These are phyloP conservation scores for Fraxinus velutina DNA, from an alignment of 305 asterid species.

Conservation along the genomic window DNA sequence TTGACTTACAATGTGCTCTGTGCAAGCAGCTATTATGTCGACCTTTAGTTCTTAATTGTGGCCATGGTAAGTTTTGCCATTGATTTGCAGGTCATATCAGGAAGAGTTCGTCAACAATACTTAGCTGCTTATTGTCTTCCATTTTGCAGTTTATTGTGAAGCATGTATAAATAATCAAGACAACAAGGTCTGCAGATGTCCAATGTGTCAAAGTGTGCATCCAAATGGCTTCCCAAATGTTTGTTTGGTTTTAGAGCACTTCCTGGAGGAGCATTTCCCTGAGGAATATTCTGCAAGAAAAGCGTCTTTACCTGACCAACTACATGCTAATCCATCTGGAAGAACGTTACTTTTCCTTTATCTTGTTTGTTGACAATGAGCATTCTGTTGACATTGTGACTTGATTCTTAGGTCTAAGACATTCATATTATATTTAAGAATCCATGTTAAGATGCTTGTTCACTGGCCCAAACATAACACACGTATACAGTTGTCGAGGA, in stretches of 20 bases:
- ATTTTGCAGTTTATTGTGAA: slow-evolving; percentile 60
- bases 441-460: not conserved
- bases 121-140: slow-evolving; percentile 24
- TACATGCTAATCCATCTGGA: slow-evolving; percentile 33
- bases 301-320: slow-evolving; percentile 26
- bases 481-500: not conserved
- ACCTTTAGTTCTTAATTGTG: slow-evolving; percentile 71
- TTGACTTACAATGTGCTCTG: slow-evolving; percentile 44
- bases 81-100: not conserved
- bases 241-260: slow-evolving; percentile 60
- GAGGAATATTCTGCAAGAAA: slow-evolving; percentile 47
- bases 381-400: not conserved
- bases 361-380: slow-evolving; percentile 5
- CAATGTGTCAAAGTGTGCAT: slow-evolving; percentile 54
- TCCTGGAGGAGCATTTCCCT: slow-evolving; percentile 50
- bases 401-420: not conserved
- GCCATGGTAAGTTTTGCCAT: slow-evolving; percentile 48
- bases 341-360: slow-evolving; percentile 31
- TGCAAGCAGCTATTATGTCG: slow-evolving; percentile 56
- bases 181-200: slow-evolving; percentile 46
- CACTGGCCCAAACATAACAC: not conserved
- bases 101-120: not conserved
- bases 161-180: slow-evolving; percentile 39
- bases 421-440: not conserved
- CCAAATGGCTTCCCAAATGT: slow-evolving; percentile 57